Percentiles rank a stretch among this genome's conserved stretches.
phyloP scores from a whole-genome alignment of 2,329 filamentous ascomycete species.

The Chaetoscypha palmicola region DNA sequence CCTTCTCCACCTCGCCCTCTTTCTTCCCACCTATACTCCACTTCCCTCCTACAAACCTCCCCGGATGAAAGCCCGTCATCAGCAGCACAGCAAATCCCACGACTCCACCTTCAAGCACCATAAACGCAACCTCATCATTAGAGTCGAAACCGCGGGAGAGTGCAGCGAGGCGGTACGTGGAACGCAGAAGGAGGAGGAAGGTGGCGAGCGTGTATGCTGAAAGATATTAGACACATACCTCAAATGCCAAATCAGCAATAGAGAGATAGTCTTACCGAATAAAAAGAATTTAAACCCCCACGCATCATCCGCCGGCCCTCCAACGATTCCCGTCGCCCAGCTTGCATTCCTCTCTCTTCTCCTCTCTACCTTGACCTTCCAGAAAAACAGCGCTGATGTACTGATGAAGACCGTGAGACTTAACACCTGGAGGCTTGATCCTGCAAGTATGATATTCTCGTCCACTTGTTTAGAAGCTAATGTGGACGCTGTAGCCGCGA shows the following conservation, averaged over 20 bases:
- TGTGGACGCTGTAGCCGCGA: constrained; percentile 41
- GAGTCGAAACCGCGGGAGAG: constrained; percentile 47
- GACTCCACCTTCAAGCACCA: constrained; percentile 37
- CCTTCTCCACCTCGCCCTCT: not conserved
- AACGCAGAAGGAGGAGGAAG: constrained; percentile 44
- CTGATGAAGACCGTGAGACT: constrained; percentile 28
- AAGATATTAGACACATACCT: not conserved
- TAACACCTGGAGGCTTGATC: constrained; percentile 34
- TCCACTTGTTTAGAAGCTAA: constrained; percentile 20
- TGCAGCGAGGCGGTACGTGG: constrained; percentile 51
- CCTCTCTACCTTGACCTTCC: constrained; percentile 12
- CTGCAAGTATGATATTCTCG: constrained; percentile 33
- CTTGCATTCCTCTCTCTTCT: not conserved
- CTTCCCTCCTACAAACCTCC: constrained; percentile 11
- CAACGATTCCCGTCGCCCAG: constrained; percentile 3
- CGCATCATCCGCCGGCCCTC: not conserved
- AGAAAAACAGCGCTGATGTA: constrained; percentile 13
- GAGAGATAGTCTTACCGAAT: not conserved
- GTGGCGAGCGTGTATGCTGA: constrained; percentile 40
- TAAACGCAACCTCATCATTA: constrained; percentile 37
- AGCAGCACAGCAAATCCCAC: constrained; percentile 27
- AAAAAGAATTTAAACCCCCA: constrained; percentile 1
- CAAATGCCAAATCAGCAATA: not conserved
- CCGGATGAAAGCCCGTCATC: constrained; percentile 31
- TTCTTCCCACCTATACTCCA: constrained; percentile 6